Evolutionary conservation across 2,329 filamentous ascomycete genomes (phyloP), one percentile per base, ranked within the genome.

Genomic region (Neopestalotiopsis sp.): DNA sequence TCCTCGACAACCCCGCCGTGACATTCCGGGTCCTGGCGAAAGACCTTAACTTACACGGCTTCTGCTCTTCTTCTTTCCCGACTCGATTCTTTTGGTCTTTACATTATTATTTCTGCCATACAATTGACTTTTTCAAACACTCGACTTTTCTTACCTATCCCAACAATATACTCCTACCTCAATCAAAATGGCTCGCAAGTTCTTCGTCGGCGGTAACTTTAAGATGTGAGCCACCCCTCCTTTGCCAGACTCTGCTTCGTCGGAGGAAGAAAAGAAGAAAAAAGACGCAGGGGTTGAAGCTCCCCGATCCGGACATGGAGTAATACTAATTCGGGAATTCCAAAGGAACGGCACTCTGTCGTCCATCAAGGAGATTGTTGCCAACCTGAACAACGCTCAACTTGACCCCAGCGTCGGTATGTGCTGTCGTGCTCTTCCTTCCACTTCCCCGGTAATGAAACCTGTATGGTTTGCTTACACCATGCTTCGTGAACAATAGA

Each of bases 131-230:
- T 1, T 53, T 20, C 6, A 10, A 1, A 14, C 57, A 3, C 1
- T 28, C 0, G 5, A 30, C 24, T 24, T 30, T 0, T 30, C 17
- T 59, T 5, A 59, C 57, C 30, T 38, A 38, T 10, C 57, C 30
- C 13, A 59, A 24, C 12, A 58, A 9, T 14, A 17, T n/a, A 53
- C n/a, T n/a, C 10, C 9, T 24, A n/a, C 57, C 9, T 67, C 40
- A 32, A 56, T 85, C 89, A 94, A 79, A 79, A 97, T 97, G 94
- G 89, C 91, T 89, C 94, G 94, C 88, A 92, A 94, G 88, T 97
- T 97, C 89, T 97, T 97, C 83, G 93, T 97, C 83, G 95, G 95
- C 84, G 95, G 95, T 81, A 99, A 99, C 92, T 98, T 98, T 88
- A 98, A 99, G 90, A 98, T 98, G 95, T 97, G 86, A 81, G 88